These are phyloP conservation scores for Diplodia scrobiculata DNA, from an alignment of 2,329 filamentous ascomycete species.

Conservation along the genomic window DNA sequence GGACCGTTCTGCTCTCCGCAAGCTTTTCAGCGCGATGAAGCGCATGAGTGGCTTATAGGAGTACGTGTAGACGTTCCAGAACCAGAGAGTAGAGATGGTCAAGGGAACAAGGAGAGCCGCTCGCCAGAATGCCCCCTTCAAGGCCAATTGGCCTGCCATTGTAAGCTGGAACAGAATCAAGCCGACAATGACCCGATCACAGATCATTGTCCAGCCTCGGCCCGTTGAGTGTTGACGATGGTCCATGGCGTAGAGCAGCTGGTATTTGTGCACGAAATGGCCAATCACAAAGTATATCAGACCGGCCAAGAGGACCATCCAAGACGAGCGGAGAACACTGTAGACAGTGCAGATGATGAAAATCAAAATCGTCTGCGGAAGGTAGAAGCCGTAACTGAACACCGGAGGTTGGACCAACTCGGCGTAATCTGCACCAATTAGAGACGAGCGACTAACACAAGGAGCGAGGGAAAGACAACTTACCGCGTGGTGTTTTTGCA, in stretches of 20 bases:
- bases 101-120: slow-evolving; percentile 75
- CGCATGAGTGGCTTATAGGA: slow-evolving; percentile 86
- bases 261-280: slow-evolving; percentile 93
- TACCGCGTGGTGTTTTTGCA: slow-evolving; percentile 77
- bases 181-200: slow-evolving; percentile 84
- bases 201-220: slow-evolving; percentile 94
- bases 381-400: slow-evolving; percentile 95
- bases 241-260: slow-evolving; percentile 97
- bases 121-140: slow-evolving; percentile 71
- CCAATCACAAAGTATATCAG: slow-evolving; percentile 80
- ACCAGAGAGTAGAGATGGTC: slow-evolving; percentile 81
- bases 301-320: slow-evolving; percentile 78
- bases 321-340: slow-evolving; percentile 79
- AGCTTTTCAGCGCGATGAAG: slow-evolving; percentile 88
- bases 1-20: slow-evolving; percentile 64
- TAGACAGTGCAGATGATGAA: slow-evolving; percentile 97
- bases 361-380: slow-evolving; percentile 87
- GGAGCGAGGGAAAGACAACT: slow-evolving; percentile 11
- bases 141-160: slow-evolving; percentile 81
- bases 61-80: slow-evolving; percentile 75
- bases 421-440: slow-evolving; percentile 64
- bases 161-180: slow-evolving; percentile 86
- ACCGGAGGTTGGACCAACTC: slow-evolving; percentile 78
- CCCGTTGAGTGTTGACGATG: slow-evolving; percentile 93
- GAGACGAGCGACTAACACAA: background rate